phyloP scores from a whole-genome alignment of 2,329 filamentous ascomycete species.

The Pseudopithomyces chartarum region DNA sequence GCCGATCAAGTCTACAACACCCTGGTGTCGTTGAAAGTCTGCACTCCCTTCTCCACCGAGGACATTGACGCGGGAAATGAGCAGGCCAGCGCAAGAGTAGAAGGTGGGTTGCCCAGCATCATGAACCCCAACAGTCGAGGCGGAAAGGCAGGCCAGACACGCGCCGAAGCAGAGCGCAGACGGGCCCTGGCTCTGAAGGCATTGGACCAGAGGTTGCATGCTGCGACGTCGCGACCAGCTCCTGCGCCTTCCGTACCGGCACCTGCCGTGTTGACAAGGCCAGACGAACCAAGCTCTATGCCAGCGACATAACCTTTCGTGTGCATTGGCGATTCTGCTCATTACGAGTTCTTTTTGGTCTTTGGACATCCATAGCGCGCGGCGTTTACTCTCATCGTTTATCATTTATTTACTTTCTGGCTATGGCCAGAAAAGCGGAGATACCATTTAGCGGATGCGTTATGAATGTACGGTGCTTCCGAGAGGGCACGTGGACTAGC shows the following conservation, averaged over 20 bases:
- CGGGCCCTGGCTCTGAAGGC: conserved; percentile 88
- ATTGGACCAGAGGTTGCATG: conserved; percentile 86
- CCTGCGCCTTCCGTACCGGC: conserved; percentile 50
- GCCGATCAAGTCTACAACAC: conserved; percentile 75
- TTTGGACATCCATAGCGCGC: conserved; percentile 11
- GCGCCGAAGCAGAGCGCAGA: conserved; percentile 89
- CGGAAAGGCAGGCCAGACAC: conserved; percentile 65
- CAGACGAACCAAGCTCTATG: conserved; percentile 43
- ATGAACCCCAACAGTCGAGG: conserved; percentile 56
- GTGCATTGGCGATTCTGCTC: background rate
- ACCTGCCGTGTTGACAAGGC: conserved; percentile 40
- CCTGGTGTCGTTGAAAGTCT: conserved; percentile 76
- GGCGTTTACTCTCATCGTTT: conserved; percentile 3
- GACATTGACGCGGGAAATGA: conserved; percentile 77
- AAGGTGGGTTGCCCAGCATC: conserved; percentile 64
- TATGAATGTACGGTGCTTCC: conserved; percentile 6
- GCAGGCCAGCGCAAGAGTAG: conserved; percentile 68
- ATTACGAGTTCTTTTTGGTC: background rate
- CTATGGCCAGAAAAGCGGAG: conserved; percentile 2
- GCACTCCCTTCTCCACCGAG: conserved; percentile 82
- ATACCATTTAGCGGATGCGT: conserved; percentile 11
- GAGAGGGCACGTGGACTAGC: conserved; percentile 1
- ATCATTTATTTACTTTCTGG: conserved; percentile 1
- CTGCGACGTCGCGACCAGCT: conserved; percentile 65
- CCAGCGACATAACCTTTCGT: background rate